These are phyloP conservation scores for Blastobotrys mokoenaii DNA, from an alignment of 805 yeast species.

Conservation along the genomic window DNA sequence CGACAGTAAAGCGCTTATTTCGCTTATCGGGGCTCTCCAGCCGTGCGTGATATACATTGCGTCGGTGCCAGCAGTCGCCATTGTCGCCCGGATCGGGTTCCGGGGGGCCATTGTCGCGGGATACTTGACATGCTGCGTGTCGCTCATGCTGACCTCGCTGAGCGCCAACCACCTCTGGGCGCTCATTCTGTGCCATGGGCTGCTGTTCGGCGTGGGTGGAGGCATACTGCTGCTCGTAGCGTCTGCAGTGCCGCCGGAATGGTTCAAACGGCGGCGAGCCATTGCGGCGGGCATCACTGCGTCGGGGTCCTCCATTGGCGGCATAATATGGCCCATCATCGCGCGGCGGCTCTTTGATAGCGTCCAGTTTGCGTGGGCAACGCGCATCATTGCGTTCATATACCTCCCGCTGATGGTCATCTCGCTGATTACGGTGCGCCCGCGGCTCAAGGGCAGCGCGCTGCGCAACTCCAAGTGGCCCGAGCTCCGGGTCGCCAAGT, in stretches of 20 bases:
- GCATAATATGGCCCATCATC: conserved; percentile 26
- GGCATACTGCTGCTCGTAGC: conserved; percentile 36
- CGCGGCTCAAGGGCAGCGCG: conserved; percentile 2
- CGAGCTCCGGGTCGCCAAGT: conserved; percentile 15
- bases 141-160: conserved; percentile 36
- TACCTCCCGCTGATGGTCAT: conserved; percentile 11
- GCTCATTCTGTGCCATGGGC: conserved; percentile 41
- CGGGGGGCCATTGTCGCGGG: conserved; percentile 33
- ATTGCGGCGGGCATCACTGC: conserved; percentile 40
- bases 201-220: conserved; percentile 39
- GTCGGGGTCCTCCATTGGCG: conserved; percentile 43
- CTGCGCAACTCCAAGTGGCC: not conserved
- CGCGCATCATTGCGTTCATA: conserved; percentile 40
- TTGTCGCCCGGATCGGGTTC: conserved; percentile 37
- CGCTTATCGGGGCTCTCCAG: conserved; percentile 46
- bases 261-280: conserved; percentile 38
- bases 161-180: conserved; percentile 40
- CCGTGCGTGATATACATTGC: conserved; percentile 34
- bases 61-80: conserved; percentile 27
- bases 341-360: conserved; percentile 29
- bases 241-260: conserved; percentile 36
- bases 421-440: conserved; percentile 3
- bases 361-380: conserved; percentile 45
- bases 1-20: conserved; percentile 37
- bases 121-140: conserved; percentile 34